Conservation (phyloP, 768 basidiomycete species). For the Phylloporus sp. region DNA sequence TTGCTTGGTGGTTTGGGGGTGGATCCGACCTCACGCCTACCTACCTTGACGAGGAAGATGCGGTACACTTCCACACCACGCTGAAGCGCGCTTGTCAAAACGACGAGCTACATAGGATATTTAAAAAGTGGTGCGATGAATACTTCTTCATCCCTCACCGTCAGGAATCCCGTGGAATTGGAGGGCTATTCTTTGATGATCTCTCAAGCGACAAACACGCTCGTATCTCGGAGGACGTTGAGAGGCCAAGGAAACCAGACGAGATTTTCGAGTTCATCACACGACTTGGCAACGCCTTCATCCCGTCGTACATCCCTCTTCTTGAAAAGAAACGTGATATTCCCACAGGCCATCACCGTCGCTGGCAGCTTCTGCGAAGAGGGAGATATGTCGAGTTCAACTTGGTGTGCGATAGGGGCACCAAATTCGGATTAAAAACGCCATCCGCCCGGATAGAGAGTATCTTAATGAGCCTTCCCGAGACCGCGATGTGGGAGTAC, state of each 20-base stretch:
- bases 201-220: conserved; percentile 63
- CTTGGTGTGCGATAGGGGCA: conserved; percentile 80
- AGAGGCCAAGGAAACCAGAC: conserved; percentile 54
- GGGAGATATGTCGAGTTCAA: conserved; percentile 97
- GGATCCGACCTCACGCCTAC: conserved; percentile 93
- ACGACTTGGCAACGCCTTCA: conserved; percentile 71
- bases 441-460: conserved; percentile 87
- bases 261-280: conserved; percentile 77
- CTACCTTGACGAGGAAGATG: conserved; percentile 88
- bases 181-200: conserved; percentile 97
- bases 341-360: conserved; percentile 61
- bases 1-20: conserved; percentile 99
- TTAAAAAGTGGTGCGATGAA: conserved; percentile 97
- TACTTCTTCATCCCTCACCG: conserved; percentile 95
- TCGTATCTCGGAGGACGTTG: conserved; percentile 45
- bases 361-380: conserved; percentile 91
- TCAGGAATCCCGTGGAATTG: conserved; percentile 80
- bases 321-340: conserved; percentile 58
- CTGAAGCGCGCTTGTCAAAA: conserved; percentile 72
- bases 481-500: conserved; percentile 89
- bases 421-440: conserved; percentile 81
- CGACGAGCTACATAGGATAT: conserved; percentile 67
- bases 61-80: conserved; percentile 77
- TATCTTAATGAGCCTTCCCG: conserved; percentile 85
- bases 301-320: conserved; percentile 90